A percentile compares a stretch with the other conserved stretches of the same genome.
Conservation (phyloP, 2,329 filamentous ascomycete species). For the Xylariaceae sp. region DNA sequence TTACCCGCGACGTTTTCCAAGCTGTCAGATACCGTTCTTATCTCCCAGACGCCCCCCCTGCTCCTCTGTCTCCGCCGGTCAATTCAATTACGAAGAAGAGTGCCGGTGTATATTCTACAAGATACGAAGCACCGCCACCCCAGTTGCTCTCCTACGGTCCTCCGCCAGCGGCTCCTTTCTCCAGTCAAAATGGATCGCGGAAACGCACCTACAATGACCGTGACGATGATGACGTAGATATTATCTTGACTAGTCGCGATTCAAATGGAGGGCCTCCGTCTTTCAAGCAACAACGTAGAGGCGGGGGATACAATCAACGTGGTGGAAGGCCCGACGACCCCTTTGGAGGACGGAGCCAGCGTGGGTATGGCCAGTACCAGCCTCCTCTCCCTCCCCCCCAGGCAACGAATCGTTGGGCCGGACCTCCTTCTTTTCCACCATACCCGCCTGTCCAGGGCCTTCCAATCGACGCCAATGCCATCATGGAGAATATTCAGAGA, state of each 20-base stretch:
- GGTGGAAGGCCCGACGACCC: slow-evolving; percentile 32
- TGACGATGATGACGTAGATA: slow-evolving; percentile 37
- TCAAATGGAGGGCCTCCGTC: slow-evolving; percentile 35
- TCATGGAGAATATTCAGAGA: slow-evolving; percentile 57
- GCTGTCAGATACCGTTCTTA: slow-evolving; percentile 61
- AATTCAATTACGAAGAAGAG: background rate
- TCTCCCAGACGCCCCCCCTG: slow-evolving; percentile 47
- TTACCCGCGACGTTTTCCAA: slow-evolving; percentile 68
- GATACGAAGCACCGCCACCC: slow-evolving; percentile 4
- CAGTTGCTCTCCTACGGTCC: slow-evolving; percentile 10
- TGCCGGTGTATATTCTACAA: background rate
- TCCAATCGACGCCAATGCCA: slow-evolving; percentile 54
- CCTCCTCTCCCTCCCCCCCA: slow-evolving; percentile 7
- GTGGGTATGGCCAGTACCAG: slow-evolving; percentile 9
- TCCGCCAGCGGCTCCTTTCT: slow-evolving; percentile 6
- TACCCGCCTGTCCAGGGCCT: slow-evolving; percentile 27
- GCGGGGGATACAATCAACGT: slow-evolving; percentile 33
- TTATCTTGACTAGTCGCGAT: slow-evolving; percentile 22
- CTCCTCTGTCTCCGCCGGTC: slow-evolving; percentile 24
- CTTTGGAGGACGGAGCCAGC: slow-evolving; percentile 26
- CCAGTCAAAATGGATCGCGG: slow-evolving; percentile 26
- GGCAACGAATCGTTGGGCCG: slow-evolving; percentile 12
- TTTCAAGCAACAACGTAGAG: slow-evolving; percentile 58
- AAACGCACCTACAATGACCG: slow-evolving; percentile 57
- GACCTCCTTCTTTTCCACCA: slow-evolving; percentile 10